Evolutionary conservation across 2,329 filamentous ascomycete species (phyloP).

Genomic region (Tolypocladium guangdongense): DNA sequence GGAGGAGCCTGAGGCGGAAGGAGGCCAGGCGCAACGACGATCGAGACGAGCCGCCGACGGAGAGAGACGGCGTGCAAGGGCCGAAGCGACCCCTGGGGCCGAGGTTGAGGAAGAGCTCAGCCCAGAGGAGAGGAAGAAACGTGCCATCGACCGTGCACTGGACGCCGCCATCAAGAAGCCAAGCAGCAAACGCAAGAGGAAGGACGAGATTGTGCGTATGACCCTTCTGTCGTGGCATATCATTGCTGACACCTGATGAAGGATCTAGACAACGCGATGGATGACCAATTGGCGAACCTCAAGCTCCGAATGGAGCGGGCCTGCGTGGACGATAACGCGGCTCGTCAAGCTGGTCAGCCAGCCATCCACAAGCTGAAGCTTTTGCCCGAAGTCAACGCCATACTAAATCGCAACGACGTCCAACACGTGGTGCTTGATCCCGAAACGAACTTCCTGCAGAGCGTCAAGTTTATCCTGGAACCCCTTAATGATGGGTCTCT

Average conservation of each 20-base stretch:
- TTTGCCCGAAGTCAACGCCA: slow-evolving; percentile 75
- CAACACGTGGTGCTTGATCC: slow-evolving; percentile 81
- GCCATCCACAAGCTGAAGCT: slow-evolving; percentile 91
- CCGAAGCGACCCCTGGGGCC: slow-evolving; percentile 40
- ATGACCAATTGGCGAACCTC: slow-evolving; percentile 79
- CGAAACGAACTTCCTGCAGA: slow-evolving; percentile 88
- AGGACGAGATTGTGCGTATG: slow-evolving; percentile 69
- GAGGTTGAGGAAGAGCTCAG: slow-evolving; percentile 70
- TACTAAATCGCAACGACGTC: slow-evolving; percentile 83
- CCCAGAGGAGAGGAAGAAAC: slow-evolving; percentile 72
- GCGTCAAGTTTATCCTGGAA: slow-evolving; percentile 94
- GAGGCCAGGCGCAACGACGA: slow-evolving; percentile 33
- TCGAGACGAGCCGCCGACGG: slow-evolving; percentile 34
- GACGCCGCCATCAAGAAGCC: slow-evolving; percentile 81
- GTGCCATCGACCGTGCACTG: slow-evolving; percentile 77
- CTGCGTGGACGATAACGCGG: slow-evolving; percentile 74
- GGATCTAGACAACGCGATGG: slow-evolving; percentile 84
- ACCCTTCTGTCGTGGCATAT: not conserved
- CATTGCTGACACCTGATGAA: slow-evolving; percentile 25
- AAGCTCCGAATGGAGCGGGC: slow-evolving; percentile 85
- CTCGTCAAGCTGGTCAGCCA: slow-evolving; percentile 66
- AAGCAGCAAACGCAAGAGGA: slow-evolving; percentile 60
- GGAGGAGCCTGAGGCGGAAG: slow-evolving; percentile 34
- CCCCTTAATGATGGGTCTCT: slow-evolving; percentile 88
- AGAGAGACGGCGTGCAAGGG: slow-evolving; percentile 34